Base-by-base conservation (phyloP, 2,329 filamentous ascomycete genomes). In the Conoideocrella luteorostrata region DNA sequence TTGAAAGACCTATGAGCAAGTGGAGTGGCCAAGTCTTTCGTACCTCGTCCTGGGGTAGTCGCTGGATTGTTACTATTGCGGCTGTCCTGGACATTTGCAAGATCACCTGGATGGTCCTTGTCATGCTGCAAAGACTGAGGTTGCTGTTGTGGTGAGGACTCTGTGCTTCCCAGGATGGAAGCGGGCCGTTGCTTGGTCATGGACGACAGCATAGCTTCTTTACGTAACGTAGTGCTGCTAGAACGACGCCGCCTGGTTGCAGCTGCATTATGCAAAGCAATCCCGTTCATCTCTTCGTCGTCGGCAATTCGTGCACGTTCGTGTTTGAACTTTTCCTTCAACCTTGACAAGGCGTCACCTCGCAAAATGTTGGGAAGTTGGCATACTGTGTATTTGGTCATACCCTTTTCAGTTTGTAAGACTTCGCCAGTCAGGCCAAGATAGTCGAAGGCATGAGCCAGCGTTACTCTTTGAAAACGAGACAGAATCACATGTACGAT, bases 401-500 rank as follows among this genome's bases (percentile, higher is more conserved):
- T 95, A 50, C 88, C 83, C 60, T 87, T 88, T 60, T 98, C 93
- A 1, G 90, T 96, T 39, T 89, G 85, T 11, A 98, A 65, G 1
- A 98, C 91, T 57, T 98, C 93, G 30, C 83, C 87, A 0, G 88
- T 95, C 33, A 98, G 66, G 2, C 94, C 93, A 13, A 98, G 78
- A 56, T 98, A 98, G 43, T 87, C 87, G 70, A 96, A 93, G 0
- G 89, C 93, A 10, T 94, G 97, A 0, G 90, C 86, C 42, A 98
- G 79, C 0, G 93, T 98, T 3, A 98, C 94, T 53, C 94, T 76
- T 60, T 98, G 91, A 41, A 98, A 83, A 39, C 94, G 80, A 3
- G 94, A 96, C 24, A 98, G 68, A 48, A 98, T 98, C 36, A 98
- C 91, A 59, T 98, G 93, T 5, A 98, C 89, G 50, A 98, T 97